Conservation (phyloP, 2,329 filamentous ascomycete genomes). For the Pseudocercospora musae region DNA sequence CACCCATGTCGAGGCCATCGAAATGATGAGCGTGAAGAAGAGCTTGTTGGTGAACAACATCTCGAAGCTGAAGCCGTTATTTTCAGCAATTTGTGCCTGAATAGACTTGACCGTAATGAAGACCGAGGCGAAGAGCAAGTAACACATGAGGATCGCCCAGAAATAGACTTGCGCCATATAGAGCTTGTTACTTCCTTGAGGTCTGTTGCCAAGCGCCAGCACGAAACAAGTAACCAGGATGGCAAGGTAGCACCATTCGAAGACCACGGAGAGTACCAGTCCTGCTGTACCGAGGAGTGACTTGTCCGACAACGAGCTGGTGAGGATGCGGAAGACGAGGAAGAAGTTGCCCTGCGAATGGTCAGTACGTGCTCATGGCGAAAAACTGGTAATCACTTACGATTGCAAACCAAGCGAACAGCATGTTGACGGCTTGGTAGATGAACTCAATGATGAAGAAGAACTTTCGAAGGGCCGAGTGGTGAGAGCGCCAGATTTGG, state of each 20-base stretch:
- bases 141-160: constrained; percentile 95
- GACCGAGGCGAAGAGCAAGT: constrained; percentile 89
- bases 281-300: constrained; percentile 73
- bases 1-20: constrained; percentile 84
- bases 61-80: constrained; percentile 63
- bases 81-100: constrained; percentile 61
- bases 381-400: constrained; percentile 41
- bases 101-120: constrained; percentile 91
- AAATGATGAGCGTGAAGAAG: constrained; percentile 92
- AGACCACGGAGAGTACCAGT: constrained; percentile 78
- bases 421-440: constrained; percentile 94
- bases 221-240: constrained; percentile 94
- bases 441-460: constrained; percentile 89
- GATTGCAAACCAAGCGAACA: constrained; percentile 98
- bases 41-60: constrained; percentile 81
- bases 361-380: background rate
- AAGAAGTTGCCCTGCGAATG: constrained; percentile 78
- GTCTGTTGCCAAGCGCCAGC: constrained; percentile 87
- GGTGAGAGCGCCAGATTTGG: constrained; percentile 90
- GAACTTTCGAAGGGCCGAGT: constrained; percentile 80
- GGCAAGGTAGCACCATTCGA: constrained; percentile 93
- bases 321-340: constrained; percentile 95
- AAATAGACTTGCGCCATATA: constrained; percentile 99
- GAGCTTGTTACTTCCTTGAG: constrained; percentile 86
- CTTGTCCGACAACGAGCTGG: constrained; percentile 70